phyloP scores from a whole-genome alignment of 495 filamentous ascomycete species.

The Pseudevernia furfuracea region DNA sequence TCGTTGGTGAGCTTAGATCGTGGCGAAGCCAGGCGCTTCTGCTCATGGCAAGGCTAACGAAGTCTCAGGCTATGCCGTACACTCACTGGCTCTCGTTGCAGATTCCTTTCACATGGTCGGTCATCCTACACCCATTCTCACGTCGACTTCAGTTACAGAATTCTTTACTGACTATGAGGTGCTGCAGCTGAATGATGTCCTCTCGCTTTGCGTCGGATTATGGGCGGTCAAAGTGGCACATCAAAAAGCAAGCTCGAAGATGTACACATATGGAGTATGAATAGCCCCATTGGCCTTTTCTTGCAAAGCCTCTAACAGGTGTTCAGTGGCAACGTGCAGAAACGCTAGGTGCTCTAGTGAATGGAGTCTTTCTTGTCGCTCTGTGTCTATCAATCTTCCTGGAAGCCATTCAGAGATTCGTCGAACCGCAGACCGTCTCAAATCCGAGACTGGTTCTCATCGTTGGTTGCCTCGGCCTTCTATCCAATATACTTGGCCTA shows the following conservation, averaged over 20 bases:
- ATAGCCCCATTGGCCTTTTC: slow-evolving; percentile 15
- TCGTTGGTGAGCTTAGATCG: slow-evolving; percentile 47
- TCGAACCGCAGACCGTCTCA: slow-evolving; percentile 78
- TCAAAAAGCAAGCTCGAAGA: slow-evolving; percentile 68
- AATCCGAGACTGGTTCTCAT: slow-evolving; percentile 79
- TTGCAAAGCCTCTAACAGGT: slow-evolving; percentile 29
- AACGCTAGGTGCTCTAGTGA: slow-evolving; percentile 89
- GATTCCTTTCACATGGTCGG: slow-evolving; percentile 96
- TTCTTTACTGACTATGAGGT: not conserved
- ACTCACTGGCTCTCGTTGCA: slow-evolving; percentile 86
- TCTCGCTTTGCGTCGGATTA: slow-evolving; percentile 82
- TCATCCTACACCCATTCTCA: not conserved
- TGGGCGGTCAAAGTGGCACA: slow-evolving; percentile 90
- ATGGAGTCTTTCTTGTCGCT: slow-evolving; percentile 93
- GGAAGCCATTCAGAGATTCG: slow-evolving; percentile 80
- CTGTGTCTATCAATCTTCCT: slow-evolving; percentile 92
- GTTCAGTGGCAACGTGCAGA: slow-evolving; percentile 91
- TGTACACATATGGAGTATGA: slow-evolving; percentile 88
- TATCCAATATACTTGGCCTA: slow-evolving; percentile 83
- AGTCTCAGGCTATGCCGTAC: slow-evolving; percentile 60
- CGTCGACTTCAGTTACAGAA: not conserved
- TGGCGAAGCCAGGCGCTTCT: not conserved
- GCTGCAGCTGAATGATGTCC: slow-evolving; percentile 80
- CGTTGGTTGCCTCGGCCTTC: slow-evolving; percentile 79
- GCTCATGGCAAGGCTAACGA: slow-evolving; percentile 16